Conservation (phyloP, 495 filamentous ascomycete genomes). For the Daldinia grandis region DNA sequence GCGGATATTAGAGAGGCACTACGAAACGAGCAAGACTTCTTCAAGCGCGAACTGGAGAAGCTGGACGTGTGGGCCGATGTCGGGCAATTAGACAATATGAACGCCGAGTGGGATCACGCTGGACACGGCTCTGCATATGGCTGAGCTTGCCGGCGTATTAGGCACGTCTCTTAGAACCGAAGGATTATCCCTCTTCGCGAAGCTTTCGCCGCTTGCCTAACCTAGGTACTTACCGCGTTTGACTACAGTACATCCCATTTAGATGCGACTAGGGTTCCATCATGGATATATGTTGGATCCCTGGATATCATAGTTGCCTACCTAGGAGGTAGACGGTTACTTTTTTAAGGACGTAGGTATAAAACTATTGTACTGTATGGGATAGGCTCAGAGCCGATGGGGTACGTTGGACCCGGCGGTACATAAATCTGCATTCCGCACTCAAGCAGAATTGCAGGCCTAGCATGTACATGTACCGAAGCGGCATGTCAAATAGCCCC, state of each 20-base stretch:
- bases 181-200: not conserved
- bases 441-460: not conserved
- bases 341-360: not conserved
- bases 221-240: not conserved
- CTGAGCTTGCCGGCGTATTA: conserved; percentile 15
- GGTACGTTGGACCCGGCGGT: not conserved
- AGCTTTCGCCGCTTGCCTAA: not conserved
- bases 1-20: conserved; percentile 67
- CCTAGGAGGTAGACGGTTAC: too few species aligned
- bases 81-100: conserved; percentile 45
- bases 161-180: conserved; percentile 2
- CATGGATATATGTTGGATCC: not conserved
- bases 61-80: conserved; percentile 65
- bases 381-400: not conserved
- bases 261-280: not conserved
- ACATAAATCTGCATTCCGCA: not conserved
- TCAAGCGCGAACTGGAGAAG: conserved; percentile 85
- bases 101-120: conserved; percentile 45
- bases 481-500: not conserved
- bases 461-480: not conserved
- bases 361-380: not conserved
- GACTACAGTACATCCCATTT: not conserved
- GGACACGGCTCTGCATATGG: conserved; percentile 35
- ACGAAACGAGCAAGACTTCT: conserved; percentile 88
- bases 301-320: not conserved